Percentiles rank a stretch among this genome's conserved stretches.
phyloP scores from a whole-genome alignment of 2,329 filamentous ascomycete genomes.

The Verticillium isaacii region DNA sequence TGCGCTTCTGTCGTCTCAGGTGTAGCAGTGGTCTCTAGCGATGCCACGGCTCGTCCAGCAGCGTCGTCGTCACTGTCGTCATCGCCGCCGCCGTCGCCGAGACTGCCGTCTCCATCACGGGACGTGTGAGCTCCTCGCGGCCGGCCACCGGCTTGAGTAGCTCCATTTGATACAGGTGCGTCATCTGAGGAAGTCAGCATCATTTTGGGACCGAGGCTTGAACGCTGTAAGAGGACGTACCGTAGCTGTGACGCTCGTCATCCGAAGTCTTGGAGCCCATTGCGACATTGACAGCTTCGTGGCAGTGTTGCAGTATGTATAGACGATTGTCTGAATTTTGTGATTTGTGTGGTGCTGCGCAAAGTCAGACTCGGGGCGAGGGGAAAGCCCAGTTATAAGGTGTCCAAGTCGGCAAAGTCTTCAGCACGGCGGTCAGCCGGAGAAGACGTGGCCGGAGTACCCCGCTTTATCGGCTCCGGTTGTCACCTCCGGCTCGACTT shows the following conservation, averaged over 20 bases:
- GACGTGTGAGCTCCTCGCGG: slow-evolving; percentile 32
- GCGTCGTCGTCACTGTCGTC: slow-evolving; percentile 21
- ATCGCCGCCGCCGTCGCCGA: slow-evolving; percentile 26
- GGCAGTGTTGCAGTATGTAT: background rate
- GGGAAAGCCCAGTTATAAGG: background rate
- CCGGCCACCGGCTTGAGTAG: slow-evolving; percentile 29
- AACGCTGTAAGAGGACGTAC: slow-evolving; percentile 15
- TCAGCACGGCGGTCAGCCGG: background rate
- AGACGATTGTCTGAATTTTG: background rate
- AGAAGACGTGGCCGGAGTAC: background rate
- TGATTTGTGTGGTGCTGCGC: too few relatives aligned
- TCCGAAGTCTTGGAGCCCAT: slow-evolving; percentile 37
- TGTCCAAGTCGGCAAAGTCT: background rate
- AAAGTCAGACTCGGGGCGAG: background rate
- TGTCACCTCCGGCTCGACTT: background rate
- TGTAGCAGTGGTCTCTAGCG: background rate
- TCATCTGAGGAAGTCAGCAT: slow-evolving; percentile 15
- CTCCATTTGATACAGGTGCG: slow-evolving; percentile 12
- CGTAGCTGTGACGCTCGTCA: slow-evolving; percentile 25
- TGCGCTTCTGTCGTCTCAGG: background rate
- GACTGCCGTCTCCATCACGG: slow-evolving; percentile 35
- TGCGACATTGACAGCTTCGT: slow-evolving; percentile 15
- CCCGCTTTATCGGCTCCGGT: background rate
- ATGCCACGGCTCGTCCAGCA: slow-evolving; percentile 8
- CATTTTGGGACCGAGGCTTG: slow-evolving; percentile 3